Base-by-base conservation (phyloP, 768 basidiomycete genomes). In the Antrodiella citrinella region DNA sequence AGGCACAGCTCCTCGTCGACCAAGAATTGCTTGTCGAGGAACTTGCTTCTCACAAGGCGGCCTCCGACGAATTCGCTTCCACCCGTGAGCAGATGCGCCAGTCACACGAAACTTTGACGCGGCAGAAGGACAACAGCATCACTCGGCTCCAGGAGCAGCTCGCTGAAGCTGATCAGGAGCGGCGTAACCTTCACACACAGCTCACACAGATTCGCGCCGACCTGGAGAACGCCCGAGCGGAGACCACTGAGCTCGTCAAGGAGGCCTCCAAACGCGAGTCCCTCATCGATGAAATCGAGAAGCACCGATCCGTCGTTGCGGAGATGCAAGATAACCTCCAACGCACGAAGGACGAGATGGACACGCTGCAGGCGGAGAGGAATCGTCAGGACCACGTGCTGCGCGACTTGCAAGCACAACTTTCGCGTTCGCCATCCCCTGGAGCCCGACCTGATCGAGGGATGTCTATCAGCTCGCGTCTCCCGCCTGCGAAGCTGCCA, bases 341-440 rank as follows among this genome's bases (percentile, higher is more conserved):
- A 64, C 80, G 77, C 43, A 80, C 81, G 59, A 87, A 86, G 68
- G 84, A 91, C 58, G 88, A 91, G 68, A 87, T 86, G 65, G 91
- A 89, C 62, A 72, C 60, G 13, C 70, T 93, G 13, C 86, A 84
- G 52, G 70, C 76, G 7, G 89, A 93, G 69, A 87, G 82, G 67
- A 70, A 54, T 54, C 79, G 75, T 45, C 81, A 86, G 25, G 88
- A 91, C 49, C 64, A 64, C 12, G 63, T 82, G n/a, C 69, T 91
- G 51, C 81, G 84, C 45, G 91, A 94, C 44, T 71, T 91, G 21
- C 89, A 93, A 63, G 79, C 78, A 40, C 88, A 92, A 59, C 65
- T 77, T 15, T 65, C 76, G 45, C 79, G 84, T 47, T 80, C 75
- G 56, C 61, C 62, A 26, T 73, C 78, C 44, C 82, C 76, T 74